Base-by-base conservation (phyloP, 202 grass and related monocot species). In the Carex sylvatica region DNA sequence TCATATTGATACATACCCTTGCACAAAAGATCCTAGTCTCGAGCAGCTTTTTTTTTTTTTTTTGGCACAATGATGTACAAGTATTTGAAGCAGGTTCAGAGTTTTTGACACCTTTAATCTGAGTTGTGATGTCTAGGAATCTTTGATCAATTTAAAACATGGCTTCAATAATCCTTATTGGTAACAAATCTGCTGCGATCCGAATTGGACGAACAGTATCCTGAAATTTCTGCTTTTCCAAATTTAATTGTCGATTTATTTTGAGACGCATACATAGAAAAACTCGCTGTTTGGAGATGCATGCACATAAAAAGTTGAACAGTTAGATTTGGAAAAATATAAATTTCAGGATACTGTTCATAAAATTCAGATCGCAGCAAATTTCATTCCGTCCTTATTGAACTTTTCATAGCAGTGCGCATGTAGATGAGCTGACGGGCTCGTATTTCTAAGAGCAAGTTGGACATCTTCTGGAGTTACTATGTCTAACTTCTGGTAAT, bases 91-190 rank as follows among this genome's bases (percentile, higher is more conserved):
- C 72, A 76, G 72, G 26, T 55, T 56, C 12, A 54, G 12, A 55
- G 46, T 56, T 75, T 1, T 49, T 38, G 54, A 70, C 46, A 26
- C 13, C 19, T 73, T 15, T 53, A 44, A 74, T 74, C n/a, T 46
- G 23, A 74, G 20, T 30, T 30, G 9, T 9, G 5, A 51, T 30
- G 20, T 40, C 44, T 28, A 26, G 5, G 23, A 52, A 74, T 76
- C 14, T 76, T 23, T 35, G 24, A 49, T 76, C 24, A 76, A 8
- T 76, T 76, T 56, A 76, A 55, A 54, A 76, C 8, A 76, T 98
- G 92, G 69, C 95, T 98, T 28, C 95, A 92, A 80, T 98, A 95
- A 83, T 98, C 95, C 63, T 90, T 69, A 80, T 98, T 95, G 83
- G n/a, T n/a, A n/a, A n/a, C n/a, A n/a, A n/a, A n/a, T n/a, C n/a